These are phyloP conservation scores for Globisporangium solare DNA, from an alignment of 352 stramenopile species.

Conservation along the genomic window DNA sequence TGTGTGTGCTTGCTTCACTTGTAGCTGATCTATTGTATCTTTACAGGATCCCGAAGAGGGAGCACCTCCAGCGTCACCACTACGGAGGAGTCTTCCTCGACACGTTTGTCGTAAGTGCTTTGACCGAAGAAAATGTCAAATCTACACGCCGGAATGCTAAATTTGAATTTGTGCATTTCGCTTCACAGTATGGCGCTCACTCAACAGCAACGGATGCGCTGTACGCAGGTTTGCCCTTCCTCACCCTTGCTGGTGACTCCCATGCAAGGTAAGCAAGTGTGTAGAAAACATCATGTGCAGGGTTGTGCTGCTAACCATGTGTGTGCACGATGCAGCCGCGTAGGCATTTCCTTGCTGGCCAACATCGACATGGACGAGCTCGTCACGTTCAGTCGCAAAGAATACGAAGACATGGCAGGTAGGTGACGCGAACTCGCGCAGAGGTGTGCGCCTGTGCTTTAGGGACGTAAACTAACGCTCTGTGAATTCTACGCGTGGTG, in stretches of 20 bases:
- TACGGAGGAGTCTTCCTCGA: conserved; percentile 89
- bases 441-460: not conserved
- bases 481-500: not conserved
- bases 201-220: conserved; percentile 90
- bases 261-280: conserved; percentile 44
- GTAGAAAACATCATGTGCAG: not conserved
- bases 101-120: conserved; percentile 66
- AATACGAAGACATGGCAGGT: conserved; percentile 54
- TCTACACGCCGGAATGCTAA: not conserved
- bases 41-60: conserved; percentile 47
- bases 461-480: too few species aligned
- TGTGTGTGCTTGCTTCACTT: too few species aligned
- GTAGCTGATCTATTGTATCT: too few species aligned
- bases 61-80: conserved; percentile 75
- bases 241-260: conserved; percentile 73
- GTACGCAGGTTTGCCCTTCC: conserved; percentile 77
- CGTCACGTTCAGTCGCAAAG: conserved; percentile 35
- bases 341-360: conserved; percentile 38
- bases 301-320: not conserved
- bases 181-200: conserved; percentile 86
- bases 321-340: conserved; percentile 26
- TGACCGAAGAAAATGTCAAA: not conserved
- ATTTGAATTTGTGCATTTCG: not conserved
- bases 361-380: conserved; percentile 34
- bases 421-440: conserved; percentile 18